Evolutionary conservation across 345 rosid genomes (phyloP).

Genomic region (Raphanus sativus): DNA sequence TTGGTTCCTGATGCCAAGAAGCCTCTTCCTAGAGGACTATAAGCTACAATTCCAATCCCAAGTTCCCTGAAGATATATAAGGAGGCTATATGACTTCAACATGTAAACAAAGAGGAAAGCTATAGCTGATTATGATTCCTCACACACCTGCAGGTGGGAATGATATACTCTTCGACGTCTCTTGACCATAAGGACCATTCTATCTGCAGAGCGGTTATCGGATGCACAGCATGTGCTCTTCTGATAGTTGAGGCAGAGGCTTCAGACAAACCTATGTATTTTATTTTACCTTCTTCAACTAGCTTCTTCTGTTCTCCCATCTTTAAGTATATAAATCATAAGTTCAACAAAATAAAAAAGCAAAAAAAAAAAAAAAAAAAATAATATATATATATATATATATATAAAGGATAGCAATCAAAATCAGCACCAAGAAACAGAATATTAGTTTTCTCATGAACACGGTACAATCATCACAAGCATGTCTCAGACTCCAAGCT

Average conservation of each 20-base stretch:
- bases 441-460: background rate
- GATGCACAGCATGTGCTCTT: slow-evolving; percentile 79
- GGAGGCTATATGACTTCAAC: background rate
- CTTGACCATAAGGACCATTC: slow-evolving; percentile 58
- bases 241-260: slow-evolving; percentile 78
- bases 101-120: background rate
- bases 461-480: background rate
- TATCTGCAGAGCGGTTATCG: slow-evolving; percentile 57
- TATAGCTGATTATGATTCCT: background rate
- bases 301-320: slow-evolving; percentile 69
- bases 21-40: slow-evolving; percentile 33
- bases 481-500: background rate
- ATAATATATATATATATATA: too few species aligned
- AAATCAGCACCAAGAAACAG: background rate
- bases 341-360: background rate
- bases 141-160: background rate
- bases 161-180: background rate
- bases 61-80: slow-evolving; percentile 9
- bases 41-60: slow-evolving; percentile 49
- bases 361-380: too few species aligned
- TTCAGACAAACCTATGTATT: slow-evolving; percentile 66
- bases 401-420: background rate
- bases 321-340: slow-evolving; percentile 26
- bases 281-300: slow-evolving; percentile 71
- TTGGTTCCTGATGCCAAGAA: slow-evolving; percentile 66